Evolutionary conservation across 331 rosid genomes (phyloP).

Genomic region (Malus hybrid): DNA sequence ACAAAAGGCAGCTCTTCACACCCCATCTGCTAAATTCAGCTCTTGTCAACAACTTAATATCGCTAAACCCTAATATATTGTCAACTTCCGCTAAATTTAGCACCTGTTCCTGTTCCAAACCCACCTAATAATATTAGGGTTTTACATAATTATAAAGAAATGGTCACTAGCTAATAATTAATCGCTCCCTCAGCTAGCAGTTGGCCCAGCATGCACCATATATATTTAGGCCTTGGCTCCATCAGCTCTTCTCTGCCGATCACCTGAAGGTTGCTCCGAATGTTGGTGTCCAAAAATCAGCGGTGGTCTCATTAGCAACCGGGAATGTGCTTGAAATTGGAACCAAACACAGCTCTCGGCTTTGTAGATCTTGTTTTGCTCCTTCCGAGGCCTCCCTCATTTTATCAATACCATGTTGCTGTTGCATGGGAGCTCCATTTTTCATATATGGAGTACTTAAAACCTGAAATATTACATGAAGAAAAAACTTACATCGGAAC

Average conservation of each 20-base stretch:
- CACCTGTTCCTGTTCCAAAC: constrained; percentile 78
- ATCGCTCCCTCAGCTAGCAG: background rate
- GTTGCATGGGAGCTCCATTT: constrained; percentile 54
- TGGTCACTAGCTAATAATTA: background rate
- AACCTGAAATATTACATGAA: constrained; percentile 40
- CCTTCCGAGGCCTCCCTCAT: constrained; percentile 30
- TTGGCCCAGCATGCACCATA: background rate
- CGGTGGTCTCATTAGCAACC: constrained; percentile 57
- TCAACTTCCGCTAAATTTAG: constrained; percentile 73
- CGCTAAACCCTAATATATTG: constrained; percentile 6
- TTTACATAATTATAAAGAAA: background rate
- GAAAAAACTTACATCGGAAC: background rate
- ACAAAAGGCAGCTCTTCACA: constrained; percentile 41
- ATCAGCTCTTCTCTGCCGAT: background rate
- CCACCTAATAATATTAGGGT: constrained; percentile 4
- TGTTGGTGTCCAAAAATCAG: constrained; percentile 91
- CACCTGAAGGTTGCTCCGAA: constrained; percentile 62
- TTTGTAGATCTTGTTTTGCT: constrained; percentile 56
- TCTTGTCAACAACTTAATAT: constrained; percentile 31
- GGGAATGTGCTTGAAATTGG: constrained; percentile 92
- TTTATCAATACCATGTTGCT: constrained; percentile 42
- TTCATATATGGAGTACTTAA: constrained; percentile 82
- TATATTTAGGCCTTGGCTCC: background rate
- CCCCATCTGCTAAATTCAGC: constrained; percentile 87
- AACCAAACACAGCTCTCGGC: constrained; percentile 84